These are phyloP conservation scores for Kodamaea suecica DNA, from an alignment of 1,139 yeast species.

Conservation along the genomic window DNA sequence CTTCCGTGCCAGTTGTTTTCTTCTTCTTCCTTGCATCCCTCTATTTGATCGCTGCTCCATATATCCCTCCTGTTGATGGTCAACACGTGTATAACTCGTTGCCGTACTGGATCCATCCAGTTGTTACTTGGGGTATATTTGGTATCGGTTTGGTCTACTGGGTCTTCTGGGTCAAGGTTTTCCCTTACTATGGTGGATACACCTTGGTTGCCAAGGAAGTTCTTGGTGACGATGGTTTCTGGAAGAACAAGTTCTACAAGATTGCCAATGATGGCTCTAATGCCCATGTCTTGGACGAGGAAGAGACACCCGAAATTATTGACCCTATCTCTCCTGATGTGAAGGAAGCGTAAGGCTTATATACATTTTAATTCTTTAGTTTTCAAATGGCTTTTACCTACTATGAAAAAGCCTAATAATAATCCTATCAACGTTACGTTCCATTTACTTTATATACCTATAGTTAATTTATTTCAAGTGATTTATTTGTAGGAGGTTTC, in stretches of 20 bases:
- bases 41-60: slow-evolving; percentile 76
- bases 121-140: slow-evolving; percentile 77
- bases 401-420: too few relatives aligned
- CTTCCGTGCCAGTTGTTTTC: slow-evolving; percentile 57
- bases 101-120: slow-evolving; percentile 82
- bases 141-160: slow-evolving; percentile 70
- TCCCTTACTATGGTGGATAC: slow-evolving; percentile 62
- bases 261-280: slow-evolving; percentile 22
- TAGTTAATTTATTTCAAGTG: too few relatives aligned
- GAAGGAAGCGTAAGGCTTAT: slow-evolving; percentile 1
- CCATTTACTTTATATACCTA: too few relatives aligned
- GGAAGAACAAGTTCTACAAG: slow-evolving; percentile 62
- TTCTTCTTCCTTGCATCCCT: slow-evolving; percentile 69
- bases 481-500: too few relatives aligned
- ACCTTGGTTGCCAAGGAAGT: slow-evolving; percentile 55
- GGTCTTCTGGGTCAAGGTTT: slow-evolving; percentile 59
- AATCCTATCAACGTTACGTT: too few relatives aligned
- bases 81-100: slow-evolving; percentile 62
- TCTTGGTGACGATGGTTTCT: slow-evolving; percentile 70
- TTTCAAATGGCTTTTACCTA: too few relatives aligned
- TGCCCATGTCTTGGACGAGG: slow-evolving; percentile 7
- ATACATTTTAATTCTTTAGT: too few relatives aligned
- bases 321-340: neutral
- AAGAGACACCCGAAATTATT: slow-evolving; percentile 1
- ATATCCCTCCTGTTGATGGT: slow-evolving; percentile 67